Evolutionary conservation across 805 yeast species (phyloP).

Genomic region (Candida palmyrensis): DNA sequence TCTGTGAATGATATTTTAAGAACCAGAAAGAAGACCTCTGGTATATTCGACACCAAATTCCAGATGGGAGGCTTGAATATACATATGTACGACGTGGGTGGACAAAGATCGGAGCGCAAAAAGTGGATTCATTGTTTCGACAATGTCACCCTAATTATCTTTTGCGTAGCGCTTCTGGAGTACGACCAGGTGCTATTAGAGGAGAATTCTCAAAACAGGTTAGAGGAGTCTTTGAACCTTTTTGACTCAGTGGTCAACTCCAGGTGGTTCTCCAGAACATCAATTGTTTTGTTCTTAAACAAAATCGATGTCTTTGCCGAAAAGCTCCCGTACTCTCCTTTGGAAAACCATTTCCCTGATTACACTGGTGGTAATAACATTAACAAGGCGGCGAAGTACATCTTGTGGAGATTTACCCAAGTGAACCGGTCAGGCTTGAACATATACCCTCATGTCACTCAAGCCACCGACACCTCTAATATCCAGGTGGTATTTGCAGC

Average conservation of each 20-base stretch:
- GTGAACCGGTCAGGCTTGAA: slow-evolving; percentile 77
- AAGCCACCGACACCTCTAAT: slow-evolving; percentile 90
- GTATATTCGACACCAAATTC: slow-evolving; percentile 80
- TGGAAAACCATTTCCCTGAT: slow-evolving; percentile 82
- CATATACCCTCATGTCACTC: slow-evolving; percentile 87
- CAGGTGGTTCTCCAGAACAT: slow-evolving; percentile 85
- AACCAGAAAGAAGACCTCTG: slow-evolving; percentile 89
- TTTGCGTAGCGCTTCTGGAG: slow-evolving; percentile 87
- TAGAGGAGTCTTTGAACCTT: slow-evolving; percentile 75
- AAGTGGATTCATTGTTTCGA: slow-evolving; percentile 98
- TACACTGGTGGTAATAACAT: slow-evolving; percentile 88
- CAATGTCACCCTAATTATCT: slow-evolving; percentile 82
- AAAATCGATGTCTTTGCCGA: slow-evolving; percentile 89
- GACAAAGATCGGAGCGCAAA: slow-evolving; percentile 91
- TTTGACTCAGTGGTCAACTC: slow-evolving; percentile 91
- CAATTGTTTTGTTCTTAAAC: slow-evolving; percentile 80
- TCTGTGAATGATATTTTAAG: slow-evolving; percentile 72
- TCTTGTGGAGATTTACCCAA: slow-evolving; percentile 84
- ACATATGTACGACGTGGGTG: slow-evolving; percentile 78
- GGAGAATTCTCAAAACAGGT: slow-evolving; percentile 67
- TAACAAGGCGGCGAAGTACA: slow-evolving; percentile 86
- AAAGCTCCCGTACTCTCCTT: slow-evolving; percentile 74
- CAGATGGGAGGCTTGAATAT: slow-evolving; percentile 47
- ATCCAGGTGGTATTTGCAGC: slow-evolving; percentile 83
- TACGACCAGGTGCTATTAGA: slow-evolving; percentile 85